Percentiles rank a stretch among this genome's conserved stretches.
Evolutionary conservation across 352 stramenopile species (phyloP).

Genomic region (Phytophthora sp.): DNA sequence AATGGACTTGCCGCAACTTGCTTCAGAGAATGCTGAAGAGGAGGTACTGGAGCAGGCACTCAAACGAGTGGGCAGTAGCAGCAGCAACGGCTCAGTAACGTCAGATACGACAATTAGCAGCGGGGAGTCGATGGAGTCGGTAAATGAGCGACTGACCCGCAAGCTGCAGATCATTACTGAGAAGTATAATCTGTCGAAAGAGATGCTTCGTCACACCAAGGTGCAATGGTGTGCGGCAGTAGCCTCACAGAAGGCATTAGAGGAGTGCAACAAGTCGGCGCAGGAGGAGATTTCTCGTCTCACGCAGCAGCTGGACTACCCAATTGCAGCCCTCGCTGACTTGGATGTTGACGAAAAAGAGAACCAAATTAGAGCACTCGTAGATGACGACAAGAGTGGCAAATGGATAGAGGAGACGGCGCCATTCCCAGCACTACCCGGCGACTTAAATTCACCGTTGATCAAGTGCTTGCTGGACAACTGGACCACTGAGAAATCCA

Average conservation of each 20-base stretch:
- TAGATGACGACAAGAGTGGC: constrained; percentile 29
- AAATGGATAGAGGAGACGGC: constrained; percentile 63
- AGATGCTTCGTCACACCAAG: constrained; percentile 70
- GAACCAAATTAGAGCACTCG: constrained; percentile 24
- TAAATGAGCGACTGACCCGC: constrained; percentile 35
- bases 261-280: constrained; percentile 58
- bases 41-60: constrained; percentile 33
- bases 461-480: constrained; percentile 70
- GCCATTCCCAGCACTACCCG: constrained; percentile 60
- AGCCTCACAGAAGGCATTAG: constrained; percentile 65
- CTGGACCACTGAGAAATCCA: constrained; percentile 71
- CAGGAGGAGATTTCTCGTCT: constrained; percentile 58
- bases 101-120: constrained; percentile 29
- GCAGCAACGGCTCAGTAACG: constrained; percentile 39
- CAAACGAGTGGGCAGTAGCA: constrained; percentile 34
- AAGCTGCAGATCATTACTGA: constrained; percentile 52
- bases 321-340: constrained; percentile 39
- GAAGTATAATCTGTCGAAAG: constrained; percentile 52
- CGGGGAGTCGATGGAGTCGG: constrained; percentile 28
- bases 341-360: constrained; percentile 19
- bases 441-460: constrained; percentile 68
- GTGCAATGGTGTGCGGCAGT: constrained; percentile 68
- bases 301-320: constrained; percentile 51
- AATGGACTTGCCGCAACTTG: constrained; percentile 32
- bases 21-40: constrained; percentile 27